These are phyloP conservation scores for Trichophyton equinum DNA, from an alignment of 2,329 filamentous ascomycete genomes.

Conservation along the genomic window DNA sequence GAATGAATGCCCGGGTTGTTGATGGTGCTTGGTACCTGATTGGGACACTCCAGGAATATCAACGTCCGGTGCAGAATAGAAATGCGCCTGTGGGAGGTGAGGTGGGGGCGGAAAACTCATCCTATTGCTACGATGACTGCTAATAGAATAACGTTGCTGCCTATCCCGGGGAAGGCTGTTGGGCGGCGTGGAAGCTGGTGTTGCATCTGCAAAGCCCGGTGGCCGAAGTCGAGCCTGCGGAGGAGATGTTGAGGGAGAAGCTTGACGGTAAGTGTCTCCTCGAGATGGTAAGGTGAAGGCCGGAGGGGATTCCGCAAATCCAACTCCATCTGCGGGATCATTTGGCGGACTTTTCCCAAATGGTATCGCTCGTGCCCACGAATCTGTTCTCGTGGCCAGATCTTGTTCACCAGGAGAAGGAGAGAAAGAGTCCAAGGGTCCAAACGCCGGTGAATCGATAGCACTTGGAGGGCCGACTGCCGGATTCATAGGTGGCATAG, in stretches of 20 bases:
- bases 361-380: slow-evolving; percentile 35
- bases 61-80: slow-evolving; percentile 61
- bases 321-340: slow-evolving; percentile 24
- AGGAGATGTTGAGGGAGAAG: slow-evolving; percentile 33
- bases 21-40: slow-evolving; percentile 10
- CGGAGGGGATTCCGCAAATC: slow-evolving; percentile 28
- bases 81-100: slow-evolving; percentile 64
- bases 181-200: slow-evolving; percentile 25
- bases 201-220: slow-evolving; percentile 31
- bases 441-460: slow-evolving; percentile 28
- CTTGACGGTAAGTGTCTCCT: slow-evolving; percentile 29
- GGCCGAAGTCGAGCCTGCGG: slow-evolving; percentile 29
- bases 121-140: slow-evolving; percentile 19
- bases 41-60: slow-evolving; percentile 40
- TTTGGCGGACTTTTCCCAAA: slow-evolving; percentile 35
- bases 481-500: not conserved
- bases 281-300: slow-evolving; percentile 27
- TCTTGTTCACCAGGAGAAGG: slow-evolving; percentile 23
- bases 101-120: slow-evolving; percentile 44
- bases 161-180: slow-evolving; percentile 28
- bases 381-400: slow-evolving; percentile 27
- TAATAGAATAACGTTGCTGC: slow-evolving; percentile 29
- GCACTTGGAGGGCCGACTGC: slow-evolving; percentile 16
- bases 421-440: slow-evolving; percentile 25
- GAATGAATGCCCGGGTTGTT: slow-evolving; percentile 50